A percentile compares a stretch with the other conserved stretches of the same genome.
Evolutionary conservation across 2,329 filamentous ascomycete genomes (phyloP).

Genomic region (Fusarium foetens): DNA sequence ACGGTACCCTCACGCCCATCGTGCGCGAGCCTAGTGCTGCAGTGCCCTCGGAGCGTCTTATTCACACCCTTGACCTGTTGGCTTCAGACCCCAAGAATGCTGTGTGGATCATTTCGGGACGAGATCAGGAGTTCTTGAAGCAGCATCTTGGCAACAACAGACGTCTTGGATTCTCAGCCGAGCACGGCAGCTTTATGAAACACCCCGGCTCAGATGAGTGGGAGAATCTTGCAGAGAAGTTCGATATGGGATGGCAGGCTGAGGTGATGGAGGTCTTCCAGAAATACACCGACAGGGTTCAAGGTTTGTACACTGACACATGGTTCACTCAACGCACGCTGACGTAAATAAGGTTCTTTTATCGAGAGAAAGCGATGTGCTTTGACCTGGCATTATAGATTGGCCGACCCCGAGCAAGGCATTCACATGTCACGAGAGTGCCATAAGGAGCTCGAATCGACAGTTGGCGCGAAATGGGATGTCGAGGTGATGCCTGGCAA

Average conservation of each 20-base stretch:
- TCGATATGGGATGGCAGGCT: constrained; percentile 92
- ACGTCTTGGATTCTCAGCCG: constrained; percentile 91
- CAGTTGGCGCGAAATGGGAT: constrained; percentile 82
- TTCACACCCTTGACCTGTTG: constrained; percentile 81
- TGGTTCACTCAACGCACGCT: not conserved
- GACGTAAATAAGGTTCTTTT: constrained; percentile 74
- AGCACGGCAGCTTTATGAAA: constrained; percentile 96
- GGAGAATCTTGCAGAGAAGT: constrained; percentile 87
- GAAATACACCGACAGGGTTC: constrained; percentile 86
- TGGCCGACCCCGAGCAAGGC: constrained; percentile 87
- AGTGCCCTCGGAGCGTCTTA: constrained; percentile 84
- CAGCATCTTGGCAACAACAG: constrained; percentile 93
- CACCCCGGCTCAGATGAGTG: constrained; percentile 80
- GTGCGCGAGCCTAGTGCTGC: constrained; percentile 91
- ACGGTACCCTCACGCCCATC: constrained; percentile 95
- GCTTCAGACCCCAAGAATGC: constrained; percentile 83
- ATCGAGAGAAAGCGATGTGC: constrained; percentile 95
- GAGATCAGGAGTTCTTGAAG: constrained; percentile 90
- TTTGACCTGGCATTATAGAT: constrained; percentile 96
- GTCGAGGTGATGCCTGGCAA: constrained; percentile 98
- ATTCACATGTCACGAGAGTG: constrained; percentile 82
- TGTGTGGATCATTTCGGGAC: constrained; percentile 98
- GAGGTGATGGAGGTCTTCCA: constrained; percentile 88
- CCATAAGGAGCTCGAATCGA: constrained; percentile 81
- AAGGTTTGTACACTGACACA: constrained; percentile 64